Percentiles rank a stretch among this genome's conserved stretches.
These are phyloP conservation scores for Zygosaccharomyces siamensis DNA, from an alignment of 805 yeast species.

Conservation along the genomic window DNA sequence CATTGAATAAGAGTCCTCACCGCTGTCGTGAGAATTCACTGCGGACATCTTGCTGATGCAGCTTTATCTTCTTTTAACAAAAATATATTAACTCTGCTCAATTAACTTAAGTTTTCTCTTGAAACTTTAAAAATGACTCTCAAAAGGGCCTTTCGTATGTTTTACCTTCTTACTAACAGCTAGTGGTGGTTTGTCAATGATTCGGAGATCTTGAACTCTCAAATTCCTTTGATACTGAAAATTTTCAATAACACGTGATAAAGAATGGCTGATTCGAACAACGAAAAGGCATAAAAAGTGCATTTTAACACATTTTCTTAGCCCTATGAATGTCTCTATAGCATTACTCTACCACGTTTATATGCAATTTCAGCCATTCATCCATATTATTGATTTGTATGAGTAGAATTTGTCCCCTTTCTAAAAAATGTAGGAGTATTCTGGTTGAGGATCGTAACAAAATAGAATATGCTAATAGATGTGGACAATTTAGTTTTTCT, in stretches of 20 bases:
- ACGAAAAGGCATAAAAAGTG: background rate
- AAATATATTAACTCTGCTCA: background rate
- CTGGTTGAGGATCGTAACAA: conserved; percentile 21
- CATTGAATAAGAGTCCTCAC: conserved; percentile 35
- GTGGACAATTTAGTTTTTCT: conserved; percentile 31
- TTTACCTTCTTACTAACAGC: background rate
- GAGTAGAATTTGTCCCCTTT: conserved; percentile 21
- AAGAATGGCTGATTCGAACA: background rate
- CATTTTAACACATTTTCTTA: background rate
- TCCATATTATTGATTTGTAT: conserved; percentile 28
- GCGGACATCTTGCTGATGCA: conserved; percentile 12
- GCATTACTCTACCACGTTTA: conserved; percentile 26
- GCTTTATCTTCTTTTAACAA: background rate
- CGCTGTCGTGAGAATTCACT: conserved; percentile 14
- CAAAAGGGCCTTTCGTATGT: background rate
- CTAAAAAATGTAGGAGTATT: conserved; percentile 23
- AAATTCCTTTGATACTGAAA: background rate
- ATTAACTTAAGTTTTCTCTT: background rate
- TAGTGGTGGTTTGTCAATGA: background rate
- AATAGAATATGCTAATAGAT: conserved; percentile 31
- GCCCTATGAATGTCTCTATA: background rate
- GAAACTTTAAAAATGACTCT: background rate
- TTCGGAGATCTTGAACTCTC: background rate
- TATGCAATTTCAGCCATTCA: conserved; percentile 36
- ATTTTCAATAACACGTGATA: conserved; percentile 4